phyloP scores from a whole-genome alignment of 805 yeast species.

The Yarrowia hollandica region DNA sequence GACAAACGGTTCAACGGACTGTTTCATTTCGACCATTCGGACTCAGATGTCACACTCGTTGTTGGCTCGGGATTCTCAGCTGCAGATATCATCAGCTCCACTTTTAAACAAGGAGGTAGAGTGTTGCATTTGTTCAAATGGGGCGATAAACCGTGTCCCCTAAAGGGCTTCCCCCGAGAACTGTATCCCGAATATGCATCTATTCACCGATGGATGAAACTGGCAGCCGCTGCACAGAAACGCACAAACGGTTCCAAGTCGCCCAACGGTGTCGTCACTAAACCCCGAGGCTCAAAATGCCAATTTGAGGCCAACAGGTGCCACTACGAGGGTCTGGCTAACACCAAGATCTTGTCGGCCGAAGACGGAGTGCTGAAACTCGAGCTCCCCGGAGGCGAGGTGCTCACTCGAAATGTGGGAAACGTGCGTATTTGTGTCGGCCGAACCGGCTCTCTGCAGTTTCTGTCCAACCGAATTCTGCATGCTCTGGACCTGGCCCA shows the following conservation, averaged over 20 bases:
- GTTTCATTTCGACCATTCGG: conserved; percentile 5
- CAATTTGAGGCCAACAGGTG: not conserved
- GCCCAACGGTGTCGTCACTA: not conserved
- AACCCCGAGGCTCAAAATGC: not conserved
- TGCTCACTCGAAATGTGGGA: conserved; percentile 28
- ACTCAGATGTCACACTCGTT: conserved; percentile 7
- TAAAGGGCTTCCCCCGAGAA: conserved; percentile 38
- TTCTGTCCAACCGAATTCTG: conserved; percentile 32
- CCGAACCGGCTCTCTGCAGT: conserved; percentile 39
- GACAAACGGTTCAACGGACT: conserved; percentile 22
- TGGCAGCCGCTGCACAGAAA: conserved; percentile 26
- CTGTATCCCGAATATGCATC: conserved; percentile 41
- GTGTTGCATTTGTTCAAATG: conserved; percentile 39
- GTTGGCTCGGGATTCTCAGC: conserved; percentile 43
- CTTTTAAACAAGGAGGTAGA: conserved; percentile 16
- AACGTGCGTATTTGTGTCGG: conserved; percentile 37
- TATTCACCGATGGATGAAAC: conserved; percentile 37
- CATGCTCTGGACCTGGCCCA: not conserved
- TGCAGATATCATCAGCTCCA: conserved; percentile 39
- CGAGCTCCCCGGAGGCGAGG: conserved; percentile 30
- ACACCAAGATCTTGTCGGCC: conserved; percentile 31
- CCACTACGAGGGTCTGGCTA: conserved; percentile 34
- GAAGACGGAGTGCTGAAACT: conserved; percentile 33
- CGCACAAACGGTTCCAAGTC: not conserved
- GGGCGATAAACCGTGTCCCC: conserved; percentile 37